Evolutionary conservation across 768 basidiomycete species (phyloP).

Genomic region (Lactarius vividus): DNA sequence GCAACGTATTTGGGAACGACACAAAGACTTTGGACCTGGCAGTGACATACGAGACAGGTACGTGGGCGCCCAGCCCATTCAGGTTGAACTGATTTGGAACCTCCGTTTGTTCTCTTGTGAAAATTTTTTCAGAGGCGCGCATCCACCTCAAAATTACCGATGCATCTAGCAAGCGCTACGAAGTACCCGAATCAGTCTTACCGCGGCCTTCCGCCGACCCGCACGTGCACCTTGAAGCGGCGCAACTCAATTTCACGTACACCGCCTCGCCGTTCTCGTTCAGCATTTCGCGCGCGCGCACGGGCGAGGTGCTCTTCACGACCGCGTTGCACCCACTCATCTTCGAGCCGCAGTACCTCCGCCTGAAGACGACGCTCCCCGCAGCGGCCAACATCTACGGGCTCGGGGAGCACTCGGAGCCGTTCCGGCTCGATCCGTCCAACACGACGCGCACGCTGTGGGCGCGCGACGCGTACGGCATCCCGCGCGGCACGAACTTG

Average conservation of each 20-base stretch:
- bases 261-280: slow-evolving; percentile 61
- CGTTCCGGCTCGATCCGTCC: slow-evolving; percentile 52
- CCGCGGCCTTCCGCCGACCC: slow-evolving; percentile 46
- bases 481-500: slow-evolving; percentile 58
- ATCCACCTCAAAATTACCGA: slow-evolving; percentile 67
- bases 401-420: slow-evolving; percentile 68
- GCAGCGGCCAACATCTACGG: slow-evolving; percentile 69
- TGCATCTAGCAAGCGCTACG: slow-evolving; percentile 48
- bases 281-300: slow-evolving; percentile 48
- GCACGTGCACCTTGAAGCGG: slow-evolving; percentile 32
- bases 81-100: too few relatives aligned
- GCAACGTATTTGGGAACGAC: slow-evolving; percentile 61
- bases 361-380: slow-evolving; percentile 63
- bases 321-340: slow-evolving; percentile 61
- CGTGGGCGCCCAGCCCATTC: slow-evolving; percentile 1
- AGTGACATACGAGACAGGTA: slow-evolving; percentile 61
- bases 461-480: slow-evolving; percentile 63
- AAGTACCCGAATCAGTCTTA: slow-evolving; percentile 61
- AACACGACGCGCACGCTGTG: slow-evolving; percentile 52
- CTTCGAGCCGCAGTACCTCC: slow-evolving; percentile 75
- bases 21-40: slow-evolving; percentile 45
- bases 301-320: slow-evolving; percentile 57
- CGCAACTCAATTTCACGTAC: slow-evolving; percentile 59
- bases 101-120: neutral
- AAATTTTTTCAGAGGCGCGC: slow-evolving; percentile 42